Evolutionary conservation across 106 monocot species (phyloP), one percentile per base, ranked within the genome.

Genomic region (Hemerocallis citrina): DNA sequence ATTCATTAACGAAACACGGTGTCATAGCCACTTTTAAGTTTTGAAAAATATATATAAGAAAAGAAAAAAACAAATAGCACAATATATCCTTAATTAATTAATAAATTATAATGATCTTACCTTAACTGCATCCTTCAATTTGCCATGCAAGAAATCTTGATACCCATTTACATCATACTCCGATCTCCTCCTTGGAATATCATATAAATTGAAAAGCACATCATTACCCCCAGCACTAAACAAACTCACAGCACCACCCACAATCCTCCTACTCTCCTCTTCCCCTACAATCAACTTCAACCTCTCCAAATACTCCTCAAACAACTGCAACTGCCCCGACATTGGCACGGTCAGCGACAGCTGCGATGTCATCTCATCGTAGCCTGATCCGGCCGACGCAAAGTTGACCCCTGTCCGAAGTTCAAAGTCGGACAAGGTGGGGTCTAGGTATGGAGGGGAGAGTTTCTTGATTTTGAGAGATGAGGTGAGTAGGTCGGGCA

Each of bases 131-230:
- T 10, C 52, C 16, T 58, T 43, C 16, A 64, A 28, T 13, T 43
- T 72, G 1, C 38, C 61, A 6, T 72, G 71, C n/a, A 81, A 33
- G 43, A 72, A 58, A 59, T 72, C 60, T 22, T 76, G 76, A 49
- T 81, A 81, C 35, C 49, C 75, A 33, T 34, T 43, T 6, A 76
- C 42, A 47, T 55, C 62, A 27, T 28, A 61, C 32, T 22, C 33
- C 1, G 1, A 13, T 33, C 43, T 68, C 56, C 63, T 72, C 21
- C 49, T 68, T 19, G 40, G 59, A 16, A 65, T 7, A 49, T 35
- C 37, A 31, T 76, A 76, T 63, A 32, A 71, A 41, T 71, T 71
- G 24, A 55, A 38, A 28, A 62, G 33, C 23, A 71, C 11, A 21
- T 71, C 71, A 54, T 71, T 71, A 2, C 37, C 51, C n/a, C 71